A percentile compares a stretch with the other conserved stretches of the same genome.
Evolutionary conservation across 2,329 filamentous ascomycete species (phyloP).

Genomic region (Nakataea oryzae): DNA sequence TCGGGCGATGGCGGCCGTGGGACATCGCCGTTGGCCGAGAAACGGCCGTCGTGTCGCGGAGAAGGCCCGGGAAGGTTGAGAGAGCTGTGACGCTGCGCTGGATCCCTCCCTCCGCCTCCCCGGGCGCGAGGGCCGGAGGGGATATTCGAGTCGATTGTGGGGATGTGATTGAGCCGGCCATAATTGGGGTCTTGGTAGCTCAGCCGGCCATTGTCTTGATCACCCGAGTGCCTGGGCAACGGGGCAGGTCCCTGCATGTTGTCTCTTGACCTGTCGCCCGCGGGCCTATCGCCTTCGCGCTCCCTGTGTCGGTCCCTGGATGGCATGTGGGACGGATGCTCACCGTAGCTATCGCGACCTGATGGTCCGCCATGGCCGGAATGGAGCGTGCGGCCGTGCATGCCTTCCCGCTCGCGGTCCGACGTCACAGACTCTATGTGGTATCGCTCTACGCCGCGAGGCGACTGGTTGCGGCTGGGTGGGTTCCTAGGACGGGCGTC

Average conservation of each 20-base stretch:
- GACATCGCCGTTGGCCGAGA: slow-evolving; percentile 23
- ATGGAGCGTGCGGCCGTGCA: not conserved
- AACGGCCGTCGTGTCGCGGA: slow-evolving; percentile 30
- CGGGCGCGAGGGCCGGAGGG: slow-evolving; percentile 46
- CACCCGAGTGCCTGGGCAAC: slow-evolving; percentile 22
- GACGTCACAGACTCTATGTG: slow-evolving; percentile 1
- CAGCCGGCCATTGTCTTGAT: slow-evolving; percentile 38
- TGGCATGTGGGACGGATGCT: slow-evolving; percentile 2
- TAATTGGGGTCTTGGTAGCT: slow-evolving; percentile 51
- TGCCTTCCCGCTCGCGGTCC: not conserved
- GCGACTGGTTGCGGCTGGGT: slow-evolving; percentile 34
- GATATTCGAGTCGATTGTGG: slow-evolving; percentile 28
- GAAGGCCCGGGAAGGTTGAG: slow-evolving; percentile 27
- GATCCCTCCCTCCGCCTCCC: slow-evolving; percentile 21
- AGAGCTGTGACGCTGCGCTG: slow-evolving; percentile 9
- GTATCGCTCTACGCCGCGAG: slow-evolving; percentile 30
- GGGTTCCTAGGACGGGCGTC: slow-evolving; percentile 29
- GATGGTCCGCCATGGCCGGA: not conserved
- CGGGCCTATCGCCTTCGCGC: slow-evolving; percentile 25
- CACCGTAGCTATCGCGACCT: slow-evolving; percentile 1
- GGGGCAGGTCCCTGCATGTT: slow-evolving; percentile 22
- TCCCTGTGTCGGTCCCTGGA: slow-evolving; percentile 19
- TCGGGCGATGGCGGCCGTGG: slow-evolving; percentile 35
- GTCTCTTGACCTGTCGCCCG: slow-evolving; percentile 22
- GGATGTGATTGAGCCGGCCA: slow-evolving; percentile 46